Base-by-base conservation (phyloP, 495 filamentous ascomycete genomes). In the Penicillium angulare region DNA sequence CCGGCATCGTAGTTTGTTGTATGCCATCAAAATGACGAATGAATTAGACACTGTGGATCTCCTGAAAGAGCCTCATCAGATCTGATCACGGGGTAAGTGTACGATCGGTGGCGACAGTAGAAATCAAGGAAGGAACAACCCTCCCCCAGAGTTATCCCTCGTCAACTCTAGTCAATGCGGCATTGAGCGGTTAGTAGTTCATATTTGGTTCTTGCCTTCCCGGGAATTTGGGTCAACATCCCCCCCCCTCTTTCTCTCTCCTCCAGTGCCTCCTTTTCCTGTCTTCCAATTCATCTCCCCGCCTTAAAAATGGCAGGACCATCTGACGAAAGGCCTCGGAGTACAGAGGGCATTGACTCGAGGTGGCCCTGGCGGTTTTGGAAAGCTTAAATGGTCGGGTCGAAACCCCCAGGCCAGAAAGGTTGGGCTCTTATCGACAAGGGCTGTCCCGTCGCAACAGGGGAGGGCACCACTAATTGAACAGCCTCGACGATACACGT, bases 241-340 rank as follows among this genome's bases (percentile, higher is more conserved):
- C 53, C 47, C 51, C 53, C 47, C 57, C 26, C 42, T 41, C 50
- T 39, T 54, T 46, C 36, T 48, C 5, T 73, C 74, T 41, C 81
- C 79, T 18, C 20, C 38, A 21, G 38, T 12, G 22, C 24, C 20
- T 21, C 24, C 38, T 21, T 5, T 39, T 39, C 12, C 24, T 12
- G 12, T 13, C n/a, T 26, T 41, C 24, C 38, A 41, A 15, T 41
- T 21, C 21, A 20, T 39, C 17, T 39, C 15, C 26, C 20, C 39
- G 17, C 15, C 5, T 35, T 1, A 7, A 5, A 26, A 3, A 27
- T 1, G 39, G 2, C 2, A n/a, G 38, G 16, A 9, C 10, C 15
- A n/a, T 36, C 36, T n/a, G 20, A 24, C 3, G 10, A 8, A 23
- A 40, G 3, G 2, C 2, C 22, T 13, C 20, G 12, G 21, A 5